Percentiles rank a stretch among this genome's conserved stretches.
Conservation (phyloP, 352 stramenopile genomes). For the Globisporangium spinosum region DNA sequence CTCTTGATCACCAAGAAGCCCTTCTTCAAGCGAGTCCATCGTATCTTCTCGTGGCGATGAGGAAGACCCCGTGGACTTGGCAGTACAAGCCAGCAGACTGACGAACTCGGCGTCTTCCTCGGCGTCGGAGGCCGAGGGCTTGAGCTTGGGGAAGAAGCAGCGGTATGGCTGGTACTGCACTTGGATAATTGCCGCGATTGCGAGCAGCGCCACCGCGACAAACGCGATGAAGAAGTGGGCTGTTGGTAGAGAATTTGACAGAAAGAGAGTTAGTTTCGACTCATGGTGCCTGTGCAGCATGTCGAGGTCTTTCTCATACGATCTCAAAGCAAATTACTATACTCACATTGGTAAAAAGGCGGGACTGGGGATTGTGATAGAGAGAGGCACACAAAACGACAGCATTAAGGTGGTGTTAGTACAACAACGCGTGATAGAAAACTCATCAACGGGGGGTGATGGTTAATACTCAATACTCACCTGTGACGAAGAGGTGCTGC, state of each 20-base stretch:
- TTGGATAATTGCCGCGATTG: constrained; percentile 17
- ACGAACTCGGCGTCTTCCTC: constrained; percentile 16
- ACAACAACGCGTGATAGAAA: not conserved
- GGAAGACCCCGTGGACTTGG: not conserved
- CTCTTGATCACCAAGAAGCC: constrained; percentile 6
- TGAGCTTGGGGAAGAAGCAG: constrained; percentile 11
- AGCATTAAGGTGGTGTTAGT: not conserved
- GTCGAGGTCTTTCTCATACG: not conserved
- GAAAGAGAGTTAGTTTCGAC: not conserved
- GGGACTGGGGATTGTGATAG: constrained; percentile 5
- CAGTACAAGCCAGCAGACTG: constrained; percentile 11
- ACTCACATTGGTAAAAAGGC: constrained; percentile 18
- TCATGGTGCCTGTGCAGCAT: not conserved
- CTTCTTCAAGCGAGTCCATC: constrained; percentile 21
- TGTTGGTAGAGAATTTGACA: constrained; percentile 8
- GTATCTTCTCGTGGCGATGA: not conserved
- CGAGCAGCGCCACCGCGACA: constrained; percentile 15
- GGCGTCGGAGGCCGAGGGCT: constrained; percentile 5
- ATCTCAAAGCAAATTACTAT: not conserved
- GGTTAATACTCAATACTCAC: constrained; percentile 1
- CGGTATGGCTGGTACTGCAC: constrained; percentile 21
- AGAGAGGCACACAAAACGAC: not conserved
- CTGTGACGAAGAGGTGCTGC: constrained; percentile 23
- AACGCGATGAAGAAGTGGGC: constrained; percentile 27
- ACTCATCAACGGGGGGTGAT: not conserved